Base-by-base conservation (phyloP, 352 stramenopile genomes). In the Phytophthora syringae region DNA sequence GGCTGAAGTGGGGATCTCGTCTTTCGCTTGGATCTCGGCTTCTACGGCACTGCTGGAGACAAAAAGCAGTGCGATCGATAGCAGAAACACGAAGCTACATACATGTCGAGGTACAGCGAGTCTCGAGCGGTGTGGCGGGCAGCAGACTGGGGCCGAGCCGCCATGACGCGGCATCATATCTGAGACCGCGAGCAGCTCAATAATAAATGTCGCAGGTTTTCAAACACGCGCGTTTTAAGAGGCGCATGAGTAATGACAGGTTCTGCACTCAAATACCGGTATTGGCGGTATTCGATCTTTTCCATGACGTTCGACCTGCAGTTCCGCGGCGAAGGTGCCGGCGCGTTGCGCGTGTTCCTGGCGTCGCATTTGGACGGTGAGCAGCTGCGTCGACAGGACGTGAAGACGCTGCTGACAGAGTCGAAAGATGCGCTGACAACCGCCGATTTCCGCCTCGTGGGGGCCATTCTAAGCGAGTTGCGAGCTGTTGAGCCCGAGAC, bases 291-390 rank as follows among this genome's bases (percentile, higher is more conserved):
- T n/a, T n/a, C n/a, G n/a, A n/a, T 9, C 9, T 32, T 32, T 32
- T 32, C 5, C 27, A 76, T 76, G 68, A 4, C 52, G n/a, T 16
- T 52, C 7, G 20, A 55, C 5, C 18, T 78, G 53, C 32, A 68
- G 54, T 57, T 82, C 36, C 45, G 39, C 5, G 74, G 74, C 54
- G 64, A 69, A 2, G 71, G 67, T 7, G 48, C 42, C 24, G 18
- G 22, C 5, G 53, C 60, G 27, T 45, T 82, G 55, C 60, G 74
- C 24, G 54, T 49, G 71, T 74, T 76, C 36, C 51, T 83, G n/a
- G 44, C 61, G 30, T 56, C 66, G 22, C 64, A 67, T 30, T 51
- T 78, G 39, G 24, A 2, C 2, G 10, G 52, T 1, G 34, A 67
- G 3, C 52, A 71, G 44, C 48, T 64, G 1, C 20, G 54, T 0